Conservation (phyloP, 2,329 filamentous ascomycete species). For the Colletotrichum sansevieriae region DNA sequence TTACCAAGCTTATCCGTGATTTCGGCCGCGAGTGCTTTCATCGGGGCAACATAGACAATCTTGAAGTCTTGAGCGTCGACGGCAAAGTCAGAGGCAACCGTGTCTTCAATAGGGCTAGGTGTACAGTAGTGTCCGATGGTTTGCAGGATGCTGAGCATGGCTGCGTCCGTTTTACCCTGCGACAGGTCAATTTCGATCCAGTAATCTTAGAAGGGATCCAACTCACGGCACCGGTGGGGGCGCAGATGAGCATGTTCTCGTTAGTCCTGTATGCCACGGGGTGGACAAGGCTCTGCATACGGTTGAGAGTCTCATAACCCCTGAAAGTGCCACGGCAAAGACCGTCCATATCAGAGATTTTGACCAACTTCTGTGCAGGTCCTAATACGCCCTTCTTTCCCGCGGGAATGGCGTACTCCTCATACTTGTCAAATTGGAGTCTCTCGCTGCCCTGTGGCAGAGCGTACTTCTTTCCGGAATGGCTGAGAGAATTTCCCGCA, state of each 20-base stretch:
- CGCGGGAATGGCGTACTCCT: conserved; percentile 90
- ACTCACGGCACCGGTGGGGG: conserved; percentile 88
- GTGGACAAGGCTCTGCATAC: conserved; percentile 98
- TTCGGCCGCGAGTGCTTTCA: conserved; percentile 98
- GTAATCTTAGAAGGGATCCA: neutral
- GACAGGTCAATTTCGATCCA: conserved; percentile 33
- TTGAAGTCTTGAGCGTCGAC: conserved; percentile 94
- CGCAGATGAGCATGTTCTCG: conserved; percentile 99
- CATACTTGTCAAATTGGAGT: conserved; percentile 81
- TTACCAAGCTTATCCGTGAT: conserved; percentile 95
- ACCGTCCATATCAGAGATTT: conserved; percentile 87
- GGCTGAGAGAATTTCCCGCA: conserved; percentile 87
- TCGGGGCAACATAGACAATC: conserved; percentile 97
- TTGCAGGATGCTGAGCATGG: conserved; percentile 95
- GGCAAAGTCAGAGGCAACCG: conserved; percentile 80
- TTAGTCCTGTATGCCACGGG: conserved; percentile 95
- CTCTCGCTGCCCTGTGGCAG: conserved; percentile 82
- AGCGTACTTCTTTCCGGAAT: conserved; percentile 84
- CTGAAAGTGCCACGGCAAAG: conserved; percentile 93
- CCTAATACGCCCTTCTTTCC: conserved; percentile 81
- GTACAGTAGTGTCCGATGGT: conserved; percentile 86
- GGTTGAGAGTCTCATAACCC: conserved; percentile 92
- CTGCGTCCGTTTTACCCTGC: conserved; percentile 95
- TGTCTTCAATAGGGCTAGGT: conserved; percentile 83
- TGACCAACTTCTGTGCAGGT: conserved; percentile 79